These are phyloP conservation scores for Clitoria ternatea DNA, from an alignment of 306 rosid genomes.

Conservation along the genomic window DNA sequence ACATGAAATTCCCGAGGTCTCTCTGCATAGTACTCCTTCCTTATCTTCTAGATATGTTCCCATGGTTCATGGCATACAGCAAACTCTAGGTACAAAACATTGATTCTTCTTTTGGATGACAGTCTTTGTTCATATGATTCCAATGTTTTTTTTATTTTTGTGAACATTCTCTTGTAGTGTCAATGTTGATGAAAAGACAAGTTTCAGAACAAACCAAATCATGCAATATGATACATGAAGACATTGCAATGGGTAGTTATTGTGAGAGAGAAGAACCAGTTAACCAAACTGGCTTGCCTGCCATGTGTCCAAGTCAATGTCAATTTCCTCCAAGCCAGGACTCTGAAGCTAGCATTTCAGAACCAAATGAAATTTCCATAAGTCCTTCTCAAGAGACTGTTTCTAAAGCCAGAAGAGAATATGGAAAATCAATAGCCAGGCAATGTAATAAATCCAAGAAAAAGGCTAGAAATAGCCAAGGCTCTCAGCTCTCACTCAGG, in stretches of 20 bases:
- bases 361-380: slow-evolving; percentile 19
- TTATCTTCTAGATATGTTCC: slow-evolving; percentile 85
- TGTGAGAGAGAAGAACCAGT: slow-evolving; percentile 33
- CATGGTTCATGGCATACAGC: slow-evolving; percentile 76
- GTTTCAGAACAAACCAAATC: slow-evolving; percentile 21
- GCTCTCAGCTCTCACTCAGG: slow-evolving; percentile 66
- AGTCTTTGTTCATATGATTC: slow-evolving; percentile 1
- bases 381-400: slow-evolving; percentile 28
- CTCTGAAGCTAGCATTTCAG: slow-evolving; percentile 25
- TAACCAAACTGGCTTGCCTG: slow-evolving; percentile 23
- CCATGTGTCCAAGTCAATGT: slow-evolving; percentile 15
- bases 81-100: slow-evolving; percentile 64
- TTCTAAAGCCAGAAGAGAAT: slow-evolving; percentile 20
- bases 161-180: slow-evolving; percentile 49
- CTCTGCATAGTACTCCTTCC: slow-evolving; percentile 70
- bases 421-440: slow-evolving; percentile 18
- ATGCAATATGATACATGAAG: slow-evolving; percentile 12
- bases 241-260: slow-evolving; percentile 15
- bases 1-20: slow-evolving; percentile 53
- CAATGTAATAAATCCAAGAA: slow-evolving; percentile 45
- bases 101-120: slow-evolving; percentile 17
- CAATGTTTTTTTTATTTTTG: background rate
- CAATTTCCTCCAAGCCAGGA: slow-evolving; percentile 42
- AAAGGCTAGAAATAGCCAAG: slow-evolving; percentile 53
- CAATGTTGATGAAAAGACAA: slow-evolving; percentile 58